Base-by-base conservation (phyloP, 2,329 filamentous ascomycete genomes). In the Xylaria digitata region DNA sequence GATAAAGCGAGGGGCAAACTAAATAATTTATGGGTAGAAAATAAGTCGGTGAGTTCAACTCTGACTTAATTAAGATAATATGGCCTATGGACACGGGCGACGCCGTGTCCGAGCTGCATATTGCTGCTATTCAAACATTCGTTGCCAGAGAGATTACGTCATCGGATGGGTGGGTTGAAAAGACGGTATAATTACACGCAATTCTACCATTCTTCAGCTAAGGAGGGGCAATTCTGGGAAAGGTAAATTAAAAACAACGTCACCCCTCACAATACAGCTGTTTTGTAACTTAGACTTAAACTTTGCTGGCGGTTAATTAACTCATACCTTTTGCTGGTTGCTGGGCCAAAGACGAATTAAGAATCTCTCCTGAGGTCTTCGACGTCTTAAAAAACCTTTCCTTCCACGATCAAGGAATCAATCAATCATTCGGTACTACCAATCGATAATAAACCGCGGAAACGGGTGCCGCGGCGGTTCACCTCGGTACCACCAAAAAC, bases 1-100 rank as follows among this genome's bases (percentile, higher is more conserved):
- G 60, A 62, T 56, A 61, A 61, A 61, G 49, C 43, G 60, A 63
- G 52, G 60, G 52, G 60, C 60, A 50, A 63, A 21, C 6, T 15
- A 15, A 15, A 37, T 37, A 23, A n/a, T 13, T 13, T 13, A 15
- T 19, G 4, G 32, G 9, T 34, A 34, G 7, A 43, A 26, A 26
- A 2, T 30, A 19, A 15, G 32, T 46, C 11, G 15, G 32, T 46
- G 21, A 37, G 55, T 6, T 26, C 19, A 11, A 26, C 21, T 34
- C 13, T 9, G 21, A n/a, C 21, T 37, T 55, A 6, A 26, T 55
- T 23, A 13, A 5, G 26, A 43, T 23, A 30, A 13, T 26, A 48
- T 23, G 13, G 9, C 17, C 23, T 11, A n/a, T 19, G 45, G 19
- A 21, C 19, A 48, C 45, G 45, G 45, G 23, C 17, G 45, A 15